These are phyloP conservation scores for Pyrenophora seminiperda DNA, from an alignment of 2,329 filamentous ascomycete genomes.

Conservation along the genomic window DNA sequence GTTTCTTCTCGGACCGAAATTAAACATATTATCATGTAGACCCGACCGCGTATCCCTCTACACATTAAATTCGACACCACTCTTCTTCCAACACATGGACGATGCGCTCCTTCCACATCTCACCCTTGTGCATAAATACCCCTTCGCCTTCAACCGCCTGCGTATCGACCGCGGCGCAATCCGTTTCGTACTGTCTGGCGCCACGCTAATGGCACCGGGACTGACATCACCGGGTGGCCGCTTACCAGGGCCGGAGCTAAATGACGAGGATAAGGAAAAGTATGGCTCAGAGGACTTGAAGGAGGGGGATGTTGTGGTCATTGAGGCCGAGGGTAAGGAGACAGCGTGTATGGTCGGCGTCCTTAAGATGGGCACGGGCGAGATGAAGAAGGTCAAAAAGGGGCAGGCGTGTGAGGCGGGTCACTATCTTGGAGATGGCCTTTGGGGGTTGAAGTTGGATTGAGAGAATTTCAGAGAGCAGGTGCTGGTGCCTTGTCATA, in stretches of 20 bases:
- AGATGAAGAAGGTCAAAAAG: conserved; percentile 94
- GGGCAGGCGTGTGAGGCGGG: conserved; percentile 91
- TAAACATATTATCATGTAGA: conserved; percentile 41
- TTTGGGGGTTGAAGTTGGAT: conserved; percentile 76
- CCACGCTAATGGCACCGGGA: conserved; percentile 94
- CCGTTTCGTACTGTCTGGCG: conserved; percentile 91
- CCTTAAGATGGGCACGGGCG: conserved; percentile 81
- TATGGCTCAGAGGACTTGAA: conserved; percentile 70
- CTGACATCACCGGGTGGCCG: conserved; percentile 82
- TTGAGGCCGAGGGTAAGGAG: conserved; percentile 91
- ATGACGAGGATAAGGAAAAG: conserved; percentile 47
- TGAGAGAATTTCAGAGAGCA: conserved; percentile 40
- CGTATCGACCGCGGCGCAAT: conserved; percentile 96
- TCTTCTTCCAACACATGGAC: conserved; percentile 89
- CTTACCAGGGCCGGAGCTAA: conserved; percentile 63
- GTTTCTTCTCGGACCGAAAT: background rate
- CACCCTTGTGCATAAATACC: conserved; percentile 86
- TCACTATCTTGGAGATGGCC: conserved; percentile 90
- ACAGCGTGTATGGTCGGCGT: conserved; percentile 87
- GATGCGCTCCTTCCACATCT: conserved; percentile 85
- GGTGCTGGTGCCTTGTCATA: background rate
- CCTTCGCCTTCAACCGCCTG: conserved; percentile 78
- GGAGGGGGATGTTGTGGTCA: conserved; percentile 82
- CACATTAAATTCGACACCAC: conserved; percentile 73
- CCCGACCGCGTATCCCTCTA: conserved; percentile 91